Evolutionary conservation across 2,329 filamentous ascomycete species (phyloP).

Genomic region (Ascochyta pisi): DNA sequence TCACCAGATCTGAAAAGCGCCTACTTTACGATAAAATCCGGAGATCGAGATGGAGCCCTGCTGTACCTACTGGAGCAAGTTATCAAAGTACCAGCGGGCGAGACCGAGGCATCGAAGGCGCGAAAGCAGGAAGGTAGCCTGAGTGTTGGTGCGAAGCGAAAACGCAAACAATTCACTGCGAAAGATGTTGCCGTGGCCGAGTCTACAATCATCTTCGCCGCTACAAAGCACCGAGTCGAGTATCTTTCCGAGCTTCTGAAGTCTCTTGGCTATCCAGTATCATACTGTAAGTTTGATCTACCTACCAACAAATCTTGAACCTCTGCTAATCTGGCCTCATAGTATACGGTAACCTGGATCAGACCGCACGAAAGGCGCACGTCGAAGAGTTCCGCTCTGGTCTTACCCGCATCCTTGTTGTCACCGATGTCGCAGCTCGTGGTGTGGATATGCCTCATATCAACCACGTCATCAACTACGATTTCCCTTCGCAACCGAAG

Average conservation of each 20-base stretch:
- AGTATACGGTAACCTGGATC: slow-evolving; percentile 92
- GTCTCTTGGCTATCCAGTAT: slow-evolving; percentile 83
- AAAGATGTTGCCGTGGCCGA: slow-evolving; percentile 81
- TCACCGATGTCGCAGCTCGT: slow-evolving; percentile 95
- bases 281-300: slow-evolving; percentile 61
- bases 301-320: background rate
- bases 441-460: slow-evolving; percentile 97
- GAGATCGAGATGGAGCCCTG: slow-evolving; percentile 91
- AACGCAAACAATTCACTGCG: slow-evolving; percentile 63
- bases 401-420: slow-evolving; percentile 86
- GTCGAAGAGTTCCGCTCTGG: slow-evolving; percentile 89
- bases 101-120: slow-evolving; percentile 60
- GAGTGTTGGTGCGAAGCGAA: slow-evolving; percentile 72
- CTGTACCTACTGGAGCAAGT: slow-evolving; percentile 88
- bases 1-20: slow-evolving; percentile 95
- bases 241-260: slow-evolving; percentile 85
- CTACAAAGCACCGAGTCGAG: slow-evolving; percentile 97
- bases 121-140: slow-evolving; percentile 54
- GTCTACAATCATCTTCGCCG: slow-evolving; percentile 93
- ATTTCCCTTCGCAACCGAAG: slow-evolving; percentile 96
- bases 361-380: slow-evolving; percentile 89
- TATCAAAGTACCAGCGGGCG: slow-evolving; percentile 83
- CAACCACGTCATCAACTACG: slow-evolving; percentile 98
- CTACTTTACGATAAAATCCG: slow-evolving; percentile 91
- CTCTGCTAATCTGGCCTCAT: background rate